phyloP scores from a whole-genome alignment of 116 monocot genomes.

The Trichopus zeylanicus region DNA sequence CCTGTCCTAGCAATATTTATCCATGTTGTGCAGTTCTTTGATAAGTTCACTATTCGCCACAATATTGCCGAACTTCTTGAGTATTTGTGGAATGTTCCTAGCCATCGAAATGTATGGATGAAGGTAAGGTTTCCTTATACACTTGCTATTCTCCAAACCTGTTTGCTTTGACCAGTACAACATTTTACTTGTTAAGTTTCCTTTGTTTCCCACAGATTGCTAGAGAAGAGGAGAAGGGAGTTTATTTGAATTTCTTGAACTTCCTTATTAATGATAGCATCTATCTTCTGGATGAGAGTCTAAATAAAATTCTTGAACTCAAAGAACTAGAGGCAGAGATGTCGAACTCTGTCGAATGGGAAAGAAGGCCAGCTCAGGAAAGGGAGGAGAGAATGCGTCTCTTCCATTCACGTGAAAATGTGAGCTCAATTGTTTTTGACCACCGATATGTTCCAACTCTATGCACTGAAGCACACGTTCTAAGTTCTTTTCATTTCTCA shows the following conservation, averaged over 20 bases:
- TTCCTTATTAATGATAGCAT: constrained; percentile 99
- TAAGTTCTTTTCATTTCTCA: constrained; percentile 1
- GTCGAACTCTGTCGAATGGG: constrained; percentile 83
- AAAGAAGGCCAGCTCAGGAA: constrained; percentile 75
- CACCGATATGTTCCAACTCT: not conserved
- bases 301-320: constrained; percentile 94
- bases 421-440: constrained; percentile 10
- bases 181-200: constrained; percentile 1
- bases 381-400: constrained; percentile 81
- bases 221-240: constrained; percentile 95
- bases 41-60: constrained; percentile 93
- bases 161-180: not conserved
- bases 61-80: constrained; percentile 96
- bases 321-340: constrained; percentile 96
- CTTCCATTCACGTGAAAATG: constrained; percentile 84
- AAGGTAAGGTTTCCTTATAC: constrained; percentile 28
- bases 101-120: constrained; percentile 81
- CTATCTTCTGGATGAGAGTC: constrained; percentile 99
- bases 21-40: constrained; percentile 73
- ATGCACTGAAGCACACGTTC: no score
- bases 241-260: constrained; percentile 94
- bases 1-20: not conserved
- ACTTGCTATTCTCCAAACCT: not conserved
- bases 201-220: constrained; percentile 59
- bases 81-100: constrained; percentile 92